These are phyloP conservation scores for Fusarium lyarnte DNA, from an alignment of 2,329 filamentous ascomycete species.

Conservation along the genomic window DNA sequence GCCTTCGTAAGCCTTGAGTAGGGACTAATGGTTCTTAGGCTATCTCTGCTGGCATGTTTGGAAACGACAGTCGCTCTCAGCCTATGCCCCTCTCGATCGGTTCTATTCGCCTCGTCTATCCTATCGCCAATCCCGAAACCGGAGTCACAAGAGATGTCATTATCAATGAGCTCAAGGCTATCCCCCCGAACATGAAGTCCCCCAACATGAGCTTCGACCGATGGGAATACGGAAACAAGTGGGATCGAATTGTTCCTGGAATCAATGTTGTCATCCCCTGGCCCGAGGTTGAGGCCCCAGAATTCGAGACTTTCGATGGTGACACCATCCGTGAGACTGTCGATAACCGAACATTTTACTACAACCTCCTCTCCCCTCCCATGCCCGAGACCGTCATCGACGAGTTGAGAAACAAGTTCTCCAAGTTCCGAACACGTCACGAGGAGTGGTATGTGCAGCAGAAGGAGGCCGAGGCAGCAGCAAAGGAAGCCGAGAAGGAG, in stretches of 20 bases:
- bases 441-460: constrained; percentile 75
- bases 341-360: constrained; percentile 78
- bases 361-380: constrained; percentile 79
- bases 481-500: constrained; percentile 50
- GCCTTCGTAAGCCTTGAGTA: not conserved
- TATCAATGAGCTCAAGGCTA: constrained; percentile 74
- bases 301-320: constrained; percentile 62
- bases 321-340: constrained; percentile 83
- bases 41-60: constrained; percentile 46
- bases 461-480: constrained; percentile 68
- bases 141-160: constrained; percentile 77
- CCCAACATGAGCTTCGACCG: constrained; percentile 54
- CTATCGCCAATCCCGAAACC: constrained; percentile 73
- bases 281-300: constrained; percentile 66
- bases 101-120: constrained; percentile 83
- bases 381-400: constrained; percentile 83
- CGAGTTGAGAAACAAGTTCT: constrained; percentile 86
- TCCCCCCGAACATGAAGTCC: constrained; percentile 58
- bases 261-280: constrained; percentile 80
- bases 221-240: constrained; percentile 54
- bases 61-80: constrained; percentile 43
- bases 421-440: constrained; percentile 82
- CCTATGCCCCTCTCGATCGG: constrained; percentile 69
- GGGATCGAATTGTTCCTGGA: constrained; percentile 72
- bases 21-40: constrained; percentile 34